Evolutionary conservation across 176 grass and related monocot genomes (phyloP), one percentile per base, ranked within the genome.

Genomic region (Aegilops sharonensis): DNA sequence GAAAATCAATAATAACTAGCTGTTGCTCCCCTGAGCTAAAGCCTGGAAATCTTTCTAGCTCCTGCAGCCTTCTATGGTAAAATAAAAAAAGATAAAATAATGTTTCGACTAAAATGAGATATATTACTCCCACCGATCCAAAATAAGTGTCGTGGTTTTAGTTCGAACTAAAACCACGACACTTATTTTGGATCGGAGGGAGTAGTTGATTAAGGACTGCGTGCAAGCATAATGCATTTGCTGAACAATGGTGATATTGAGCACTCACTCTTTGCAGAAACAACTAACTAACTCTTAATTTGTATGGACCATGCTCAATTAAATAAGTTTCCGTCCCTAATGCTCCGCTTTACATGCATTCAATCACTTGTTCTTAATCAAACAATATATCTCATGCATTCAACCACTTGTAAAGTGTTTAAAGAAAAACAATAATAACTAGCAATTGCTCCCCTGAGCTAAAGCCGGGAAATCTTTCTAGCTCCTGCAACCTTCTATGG

Each of bases 31-130:
- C 29, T 59, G 71, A 81, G 81, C 4, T 8, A 64, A 83, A 74
- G 0, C 24, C 9, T 4, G 23, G 20, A 75, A 10, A 1, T 6
- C 59, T 83, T 83, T 76, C 14, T 64, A 8, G 18, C 31, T 78
- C 47, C 21, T 45, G 80, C 34, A 79, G 79, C 70, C 57, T 79
- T 91, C 59, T 84, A 79, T 78, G 74, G 66, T 11, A 79, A 64
- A 86, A 50, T 29, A 7, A 4, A 20, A 39, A 37, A 77, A 13
- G 8, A 25, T 37, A 37, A 37, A 6, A 45, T 50, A 67, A 66
- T 57, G 32, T 21, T 47, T 47, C 4, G 11, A 11, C 45, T 48
- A 48, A 48, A 48, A 48, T 48, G 42, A 35, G 34, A 35, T 35
- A 35, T 35, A 35, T 35, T 35, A 35, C 34, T 35, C 34, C 34